Evolutionary conservation across 441 rosid genomes (phyloP).

Genomic region (Populus hybrid): DNA sequence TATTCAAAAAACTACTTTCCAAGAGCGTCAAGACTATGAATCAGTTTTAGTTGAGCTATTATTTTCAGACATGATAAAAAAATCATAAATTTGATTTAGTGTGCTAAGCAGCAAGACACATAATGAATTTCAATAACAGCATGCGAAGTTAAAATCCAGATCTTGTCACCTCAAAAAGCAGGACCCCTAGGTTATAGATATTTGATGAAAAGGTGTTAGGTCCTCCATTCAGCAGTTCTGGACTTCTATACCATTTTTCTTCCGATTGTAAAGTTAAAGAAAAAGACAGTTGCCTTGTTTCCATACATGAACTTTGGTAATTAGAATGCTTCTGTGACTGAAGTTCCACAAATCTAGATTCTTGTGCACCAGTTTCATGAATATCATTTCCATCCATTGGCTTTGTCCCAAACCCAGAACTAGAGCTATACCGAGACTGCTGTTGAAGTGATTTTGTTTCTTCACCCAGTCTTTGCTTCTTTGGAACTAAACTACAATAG

Average conservation of each 20-base stretch:
- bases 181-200: conserved; percentile 67
- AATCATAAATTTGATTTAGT: neutral
- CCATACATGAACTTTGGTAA: conserved; percentile 21
- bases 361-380: conserved; percentile 23
- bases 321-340: conserved; percentile 29
- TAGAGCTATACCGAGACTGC: conserved; percentile 32
- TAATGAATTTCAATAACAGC: neutral
- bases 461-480: conserved; percentile 45
- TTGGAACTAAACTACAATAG: conserved; percentile 26
- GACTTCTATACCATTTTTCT: conserved; percentile 68
- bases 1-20: neutral
- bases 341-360: conserved; percentile 28
- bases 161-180: conserved; percentile 71
- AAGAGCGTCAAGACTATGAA: neutral
- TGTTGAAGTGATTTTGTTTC: conserved; percentile 22
- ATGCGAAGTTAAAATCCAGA: neutral
- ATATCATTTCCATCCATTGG: conserved; percentile 24
- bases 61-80: neutral
- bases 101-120: neutral
- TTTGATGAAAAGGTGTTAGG: conserved; percentile 45
- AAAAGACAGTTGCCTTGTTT: conserved; percentile 25
- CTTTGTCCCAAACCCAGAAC: conserved; percentile 25
- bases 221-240: conserved; percentile 51
- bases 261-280: conserved; percentile 38
- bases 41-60: neutral